Conservation (phyloP, 768 basidiomycete genomes). For the Mycena sanguinolenta region DNA sequence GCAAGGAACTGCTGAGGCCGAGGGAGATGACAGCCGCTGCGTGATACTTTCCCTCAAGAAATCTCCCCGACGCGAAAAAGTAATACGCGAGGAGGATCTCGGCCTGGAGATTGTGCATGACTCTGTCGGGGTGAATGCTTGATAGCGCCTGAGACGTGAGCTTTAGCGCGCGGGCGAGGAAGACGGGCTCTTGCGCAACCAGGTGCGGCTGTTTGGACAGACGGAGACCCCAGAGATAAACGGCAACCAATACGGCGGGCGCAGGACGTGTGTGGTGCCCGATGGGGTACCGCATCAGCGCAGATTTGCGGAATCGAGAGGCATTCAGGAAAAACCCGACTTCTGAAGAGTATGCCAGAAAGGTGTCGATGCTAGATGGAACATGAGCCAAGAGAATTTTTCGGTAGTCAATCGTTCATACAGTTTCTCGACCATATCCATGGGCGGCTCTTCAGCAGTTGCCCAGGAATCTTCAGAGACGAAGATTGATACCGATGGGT, state of each 20-base stretch:
- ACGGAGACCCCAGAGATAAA: conserved; percentile 55
- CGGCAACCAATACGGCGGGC: conserved; percentile 52
- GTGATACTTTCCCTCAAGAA: conserved; percentile 61
- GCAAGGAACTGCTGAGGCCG: conserved; percentile 51
- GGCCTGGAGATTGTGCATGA: conserved; percentile 63
- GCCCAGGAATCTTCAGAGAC: neutral
- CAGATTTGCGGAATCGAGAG: conserved; percentile 57
- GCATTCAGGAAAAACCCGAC: conserved; percentile 70
- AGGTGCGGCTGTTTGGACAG: conserved; percentile 46
- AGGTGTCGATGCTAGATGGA: conserved; percentile 42
- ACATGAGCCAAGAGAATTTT: neutral
- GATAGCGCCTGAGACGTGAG: conserved; percentile 53
- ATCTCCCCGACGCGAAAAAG: conserved; percentile 63
- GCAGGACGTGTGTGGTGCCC: conserved; percentile 52
- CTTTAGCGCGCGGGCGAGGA: conserved; percentile 58
- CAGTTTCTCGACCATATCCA: conserved; percentile 48
- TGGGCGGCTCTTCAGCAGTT: conserved; percentile 46
- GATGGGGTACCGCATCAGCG: conserved; percentile 46
- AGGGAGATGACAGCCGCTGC: conserved; percentile 52
- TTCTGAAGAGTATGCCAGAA: conserved; percentile 63
- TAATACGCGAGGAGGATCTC: conserved; percentile 69
- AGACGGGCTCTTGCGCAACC: conserved; percentile 44
- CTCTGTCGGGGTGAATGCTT: conserved; percentile 52
- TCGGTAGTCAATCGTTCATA: conserved; percentile 35
- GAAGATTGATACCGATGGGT: neutral